phyloP scores from a whole-genome alignment of 2,329 filamentous ascomycete genomes.

The Drechslerella coelobrocha region DNA sequence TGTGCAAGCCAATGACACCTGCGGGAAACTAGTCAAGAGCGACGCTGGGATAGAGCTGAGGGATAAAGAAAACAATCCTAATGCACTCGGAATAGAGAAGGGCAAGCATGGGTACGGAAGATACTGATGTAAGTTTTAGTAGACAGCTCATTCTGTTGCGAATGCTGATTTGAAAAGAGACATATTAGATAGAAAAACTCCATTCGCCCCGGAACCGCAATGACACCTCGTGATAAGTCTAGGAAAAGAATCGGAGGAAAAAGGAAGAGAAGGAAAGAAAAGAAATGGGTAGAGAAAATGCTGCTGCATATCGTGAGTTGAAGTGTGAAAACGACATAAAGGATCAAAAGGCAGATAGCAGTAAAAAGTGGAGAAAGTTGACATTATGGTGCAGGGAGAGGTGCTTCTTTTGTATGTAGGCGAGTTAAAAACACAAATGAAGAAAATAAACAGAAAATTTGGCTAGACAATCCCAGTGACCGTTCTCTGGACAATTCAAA shows the following conservation, averaged over 20 bases:
- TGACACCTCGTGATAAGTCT: not conserved
- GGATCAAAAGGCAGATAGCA: slow-evolving; percentile 2
- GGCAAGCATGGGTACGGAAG: too few relatives aligned
- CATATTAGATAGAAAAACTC: slow-evolving; percentile 5
- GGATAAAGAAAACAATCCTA: not conserved
- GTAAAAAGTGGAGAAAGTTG: slow-evolving; percentile 3
- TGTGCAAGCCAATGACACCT: too few relatives aligned
- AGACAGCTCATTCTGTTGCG: not conserved
- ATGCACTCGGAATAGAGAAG: not conserved
- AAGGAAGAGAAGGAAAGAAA: not conserved
- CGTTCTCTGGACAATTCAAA: too few relatives aligned
- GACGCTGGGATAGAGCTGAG: too few relatives aligned
- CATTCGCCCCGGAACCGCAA: slow-evolving; percentile 23
- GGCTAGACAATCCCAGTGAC: too few relatives aligned
- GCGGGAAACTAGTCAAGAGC: too few relatives aligned
- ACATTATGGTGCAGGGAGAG: not conserved
- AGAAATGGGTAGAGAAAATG: not conserved
- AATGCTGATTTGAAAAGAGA: not conserved
- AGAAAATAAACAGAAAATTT: not conserved
- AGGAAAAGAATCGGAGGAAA: not conserved
- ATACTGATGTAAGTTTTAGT: not conserved
- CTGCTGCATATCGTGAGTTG: too few relatives aligned
- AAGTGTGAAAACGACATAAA: slow-evolving; percentile 20
- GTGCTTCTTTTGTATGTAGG: not conserved
- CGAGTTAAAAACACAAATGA: not conserved